Percentiles rank a stretch among this genome's conserved stretches.
These are phyloP conservation scores for Dothistroma septosporum DNA, from an alignment of 2,329 filamentous ascomycete genomes.

Conservation along the genomic window DNA sequence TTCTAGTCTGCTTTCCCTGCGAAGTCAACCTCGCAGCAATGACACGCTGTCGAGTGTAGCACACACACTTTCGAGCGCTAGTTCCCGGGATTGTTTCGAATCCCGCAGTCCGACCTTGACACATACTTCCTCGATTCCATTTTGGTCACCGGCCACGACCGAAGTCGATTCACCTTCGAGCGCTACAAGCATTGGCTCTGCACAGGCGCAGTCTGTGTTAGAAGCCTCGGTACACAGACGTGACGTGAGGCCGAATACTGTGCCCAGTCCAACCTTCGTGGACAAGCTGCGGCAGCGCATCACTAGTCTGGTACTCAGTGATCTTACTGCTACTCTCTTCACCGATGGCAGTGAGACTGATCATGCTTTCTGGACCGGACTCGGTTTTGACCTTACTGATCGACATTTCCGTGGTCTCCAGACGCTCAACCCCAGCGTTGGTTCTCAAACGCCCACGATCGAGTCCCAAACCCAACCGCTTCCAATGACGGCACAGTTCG, in stretches of 20 bases:
- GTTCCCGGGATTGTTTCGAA: slow-evolving; percentile 63
- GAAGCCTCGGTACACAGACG: slow-evolving; percentile 11
- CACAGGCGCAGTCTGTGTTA: slow-evolving; percentile 15
- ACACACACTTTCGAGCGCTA: slow-evolving; percentile 29
- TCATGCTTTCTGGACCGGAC: slow-evolving; percentile 67
- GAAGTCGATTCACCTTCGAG: slow-evolving; percentile 61
- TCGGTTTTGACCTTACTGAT: slow-evolving; percentile 44
- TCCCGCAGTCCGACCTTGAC: slow-evolving; percentile 64
- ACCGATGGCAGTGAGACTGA: slow-evolving; percentile 91
- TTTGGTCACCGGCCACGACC: slow-evolving; percentile 83
- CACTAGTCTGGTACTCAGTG: slow-evolving; percentile 80
- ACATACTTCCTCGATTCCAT: slow-evolving; percentile 72
- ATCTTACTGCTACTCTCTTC: slow-evolving; percentile 81
- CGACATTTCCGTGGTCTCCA: slow-evolving; percentile 21
- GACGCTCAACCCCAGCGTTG: slow-evolving; percentile 12
- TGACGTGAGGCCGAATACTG: too few relatives aligned
- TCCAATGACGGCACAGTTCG: slow-evolving; percentile 21
- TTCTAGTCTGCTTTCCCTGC: slow-evolving; percentile 20
- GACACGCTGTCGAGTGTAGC: slow-evolving; percentile 27
- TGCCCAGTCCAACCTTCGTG: slow-evolving; percentile 38
- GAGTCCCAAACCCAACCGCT: slow-evolving; percentile 1
- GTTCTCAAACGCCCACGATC: slow-evolving; percentile 18
- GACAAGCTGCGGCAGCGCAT: slow-evolving; percentile 56
- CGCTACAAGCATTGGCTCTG: slow-evolving; percentile 53
- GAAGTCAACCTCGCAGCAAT: slow-evolving; percentile 22